Base-by-base conservation (phyloP, 1,284 basidiomycete genomes). In the Tilletia walkeri region DNA sequence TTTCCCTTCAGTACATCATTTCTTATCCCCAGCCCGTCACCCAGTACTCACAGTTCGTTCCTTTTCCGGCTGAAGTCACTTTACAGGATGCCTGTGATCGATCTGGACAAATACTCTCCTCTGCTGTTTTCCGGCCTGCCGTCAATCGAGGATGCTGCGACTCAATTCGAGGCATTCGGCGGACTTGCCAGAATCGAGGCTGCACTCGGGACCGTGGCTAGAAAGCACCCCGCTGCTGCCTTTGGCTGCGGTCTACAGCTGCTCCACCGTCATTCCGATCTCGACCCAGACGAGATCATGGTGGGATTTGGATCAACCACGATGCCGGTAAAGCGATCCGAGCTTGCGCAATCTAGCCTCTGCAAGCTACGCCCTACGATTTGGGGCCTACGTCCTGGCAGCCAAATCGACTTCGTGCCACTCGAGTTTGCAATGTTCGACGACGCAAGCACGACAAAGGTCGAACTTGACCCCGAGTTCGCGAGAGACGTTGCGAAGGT, bases 241-340 rank as follows among this genome's bases (percentile, higher is more conserved):
- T 7, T 14, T 9, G 14, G 14, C 41, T 16, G 30, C 59, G 59
- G 34, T 18, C 9, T 63, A 4, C 59, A 63, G 9, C 36, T 63
- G 6, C 34, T 63, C 34, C 59, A 63, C n/a, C 59, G 59, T 9
- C 59, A 63, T 38, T 9, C 36, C 36, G 30, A n/a, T 39, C 59
- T 63, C 38, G 59, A 34, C 14, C 7, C 30, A 9, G 59, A 63
- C 59, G 59, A 63, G 59, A 34, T 63, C 34, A 36, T 63, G 34
- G 18, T 63, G 24, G 24, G 24, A 16, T 36, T 12, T 30, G 16
- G 34, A 10, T 9, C 34, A 4, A 63, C 59, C 16, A 63, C 59
- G 38, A 7, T 63, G 18, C 59, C 59, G 9, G 39, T 41, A 6
- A 63, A 20, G n/a, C 14, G 18, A 18, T 24, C 36, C 34, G 34